A percentile compares a stretch with the other conserved stretches of the same genome.
Evolutionary conservation across 2,329 filamentous ascomycete genomes (phyloP).

Genomic region (Dothistroma pini): DNA sequence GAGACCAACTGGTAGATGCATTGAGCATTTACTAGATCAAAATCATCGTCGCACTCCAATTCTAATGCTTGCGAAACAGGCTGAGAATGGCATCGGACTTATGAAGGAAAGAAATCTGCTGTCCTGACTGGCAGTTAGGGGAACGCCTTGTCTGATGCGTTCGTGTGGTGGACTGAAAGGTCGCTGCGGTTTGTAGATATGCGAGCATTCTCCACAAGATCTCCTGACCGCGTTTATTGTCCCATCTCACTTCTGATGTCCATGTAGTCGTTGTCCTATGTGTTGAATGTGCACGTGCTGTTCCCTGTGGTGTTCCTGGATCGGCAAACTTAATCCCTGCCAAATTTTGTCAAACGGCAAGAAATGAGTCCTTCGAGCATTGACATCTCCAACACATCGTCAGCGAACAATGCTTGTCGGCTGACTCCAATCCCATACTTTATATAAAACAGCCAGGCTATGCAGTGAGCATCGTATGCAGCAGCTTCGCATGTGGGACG

Average conservation of each 20-base stretch:
- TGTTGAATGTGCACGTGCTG: background rate
- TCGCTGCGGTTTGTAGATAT: slow-evolving; percentile 31
- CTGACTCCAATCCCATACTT: too few species aligned
- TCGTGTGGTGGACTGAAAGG: slow-evolving; percentile 29
- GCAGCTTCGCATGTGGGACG: slow-evolving; percentile 31
- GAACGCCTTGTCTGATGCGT: slow-evolving; percentile 88
- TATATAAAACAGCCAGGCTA: background rate
- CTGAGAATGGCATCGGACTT: slow-evolving; percentile 59
- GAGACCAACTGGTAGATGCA: slow-evolving; percentile 46
- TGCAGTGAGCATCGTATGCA: slow-evolving; percentile 25
- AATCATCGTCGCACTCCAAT: slow-evolving; percentile 14
- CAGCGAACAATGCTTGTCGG: too few species aligned
- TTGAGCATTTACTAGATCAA: slow-evolving; percentile 12
- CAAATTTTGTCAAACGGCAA: background rate
- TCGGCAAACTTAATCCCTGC: background rate
- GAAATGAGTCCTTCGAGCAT: background rate
- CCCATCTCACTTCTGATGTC: background rate
- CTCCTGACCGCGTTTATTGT: slow-evolving; percentile 9
- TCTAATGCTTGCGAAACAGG: slow-evolving; percentile 24
- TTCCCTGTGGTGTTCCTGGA: background rate
- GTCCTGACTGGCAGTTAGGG: slow-evolving; percentile 57
- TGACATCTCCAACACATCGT: background rate
- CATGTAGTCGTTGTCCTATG: background rate
- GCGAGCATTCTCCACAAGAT: slow-evolving; percentile 19
- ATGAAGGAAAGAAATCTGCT: slow-evolving; percentile 99